These are phyloP conservation scores for Trichoderma guizhouense DNA, from an alignment of 2,329 filamentous ascomycete genomes.

Conservation along the genomic window DNA sequence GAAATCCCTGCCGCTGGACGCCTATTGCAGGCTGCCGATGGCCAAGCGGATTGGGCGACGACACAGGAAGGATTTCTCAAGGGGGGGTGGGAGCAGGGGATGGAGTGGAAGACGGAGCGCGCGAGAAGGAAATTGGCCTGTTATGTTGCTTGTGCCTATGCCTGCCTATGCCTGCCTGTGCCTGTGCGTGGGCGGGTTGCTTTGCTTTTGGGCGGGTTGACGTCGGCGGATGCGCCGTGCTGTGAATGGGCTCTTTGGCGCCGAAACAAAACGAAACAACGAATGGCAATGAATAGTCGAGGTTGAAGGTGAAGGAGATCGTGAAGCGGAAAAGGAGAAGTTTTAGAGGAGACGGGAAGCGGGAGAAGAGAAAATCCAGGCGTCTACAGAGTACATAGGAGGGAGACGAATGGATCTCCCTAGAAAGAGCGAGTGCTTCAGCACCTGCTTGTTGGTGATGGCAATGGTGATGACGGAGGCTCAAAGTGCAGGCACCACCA, in stretches of 20 bases:
- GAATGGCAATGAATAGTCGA: neutral
- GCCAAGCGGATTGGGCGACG: slow-evolving; percentile 14
- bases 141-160: neutral
- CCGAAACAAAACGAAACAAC: neutral
- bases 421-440: neutral
- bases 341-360: neutral
- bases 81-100: slow-evolving; percentile 17
- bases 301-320: neutral
- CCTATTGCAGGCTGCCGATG: slow-evolving; percentile 12
- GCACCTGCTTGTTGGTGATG: slow-evolving; percentile 13
- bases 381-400: neutral
- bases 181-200: neutral
- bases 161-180: neutral
- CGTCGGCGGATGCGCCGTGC: slow-evolving; percentile 6
- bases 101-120: slow-evolving; percentile 16
- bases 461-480: slow-evolving; percentile 4
- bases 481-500: slow-evolving; percentile 16
- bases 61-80: slow-evolving; percentile 13
- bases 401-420: slow-evolving; percentile 8
- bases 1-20: slow-evolving; percentile 19
- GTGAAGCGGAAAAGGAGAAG: neutral
- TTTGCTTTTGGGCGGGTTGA: neutral
- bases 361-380: neutral
- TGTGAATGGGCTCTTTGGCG: slow-evolving; percentile 3
- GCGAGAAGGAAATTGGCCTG: slow-evolving; percentile 13